Percentiles rank a stretch among this genome's conserved stretches.
Conservation (phyloP, 257 asterid species). For the Nemophila menziesii region DNA sequence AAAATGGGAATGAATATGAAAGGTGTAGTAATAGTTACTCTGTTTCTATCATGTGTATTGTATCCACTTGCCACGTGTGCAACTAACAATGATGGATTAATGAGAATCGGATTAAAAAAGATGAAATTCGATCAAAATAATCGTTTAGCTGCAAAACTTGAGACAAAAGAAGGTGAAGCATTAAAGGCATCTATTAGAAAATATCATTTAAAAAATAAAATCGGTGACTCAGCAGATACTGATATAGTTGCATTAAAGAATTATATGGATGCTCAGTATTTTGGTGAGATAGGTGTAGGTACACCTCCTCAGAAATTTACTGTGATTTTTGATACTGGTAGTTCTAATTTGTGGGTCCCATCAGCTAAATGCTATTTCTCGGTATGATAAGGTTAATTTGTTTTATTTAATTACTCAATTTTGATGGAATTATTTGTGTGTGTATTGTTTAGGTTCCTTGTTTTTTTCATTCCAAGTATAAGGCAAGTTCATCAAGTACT, state of each 20-base stretch:
- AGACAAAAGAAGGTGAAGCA: constrained; percentile 45
- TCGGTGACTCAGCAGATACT: constrained; percentile 41
- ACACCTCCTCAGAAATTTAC: constrained; percentile 84
- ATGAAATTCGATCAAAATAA: constrained; percentile 64
- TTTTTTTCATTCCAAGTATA: constrained; percentile 74
- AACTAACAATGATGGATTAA: constrained; percentile 56
- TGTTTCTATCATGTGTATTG: constrained; percentile 46
- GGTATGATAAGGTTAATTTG: constrained; percentile 27
- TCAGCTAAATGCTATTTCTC: constrained; percentile 86
- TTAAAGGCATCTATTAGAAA: constrained; percentile 57
- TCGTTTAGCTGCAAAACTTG: constrained; percentile 62
- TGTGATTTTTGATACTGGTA: constrained; percentile 91
- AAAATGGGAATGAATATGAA: constrained; percentile 39
- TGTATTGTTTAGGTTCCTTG: constrained; percentile 61
- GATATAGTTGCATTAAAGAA: constrained; percentile 77
- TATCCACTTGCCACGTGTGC: constrained; percentile 43
- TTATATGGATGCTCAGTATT: constrained; percentile 96
- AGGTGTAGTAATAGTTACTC: constrained; percentile 16
- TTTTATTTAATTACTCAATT: neutral
- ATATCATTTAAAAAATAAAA: constrained; percentile 38
- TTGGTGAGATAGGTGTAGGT: constrained; percentile 88
- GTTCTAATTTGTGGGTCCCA: constrained; percentile 97
- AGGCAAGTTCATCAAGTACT: constrained; percentile 58
- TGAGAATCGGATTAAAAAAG: constrained; percentile 73
- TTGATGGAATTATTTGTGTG: neutral